phyloP scores from a whole-genome alignment of 2,329 filamentous ascomycete genomes.

The Fusarium albosuccineum region DNA sequence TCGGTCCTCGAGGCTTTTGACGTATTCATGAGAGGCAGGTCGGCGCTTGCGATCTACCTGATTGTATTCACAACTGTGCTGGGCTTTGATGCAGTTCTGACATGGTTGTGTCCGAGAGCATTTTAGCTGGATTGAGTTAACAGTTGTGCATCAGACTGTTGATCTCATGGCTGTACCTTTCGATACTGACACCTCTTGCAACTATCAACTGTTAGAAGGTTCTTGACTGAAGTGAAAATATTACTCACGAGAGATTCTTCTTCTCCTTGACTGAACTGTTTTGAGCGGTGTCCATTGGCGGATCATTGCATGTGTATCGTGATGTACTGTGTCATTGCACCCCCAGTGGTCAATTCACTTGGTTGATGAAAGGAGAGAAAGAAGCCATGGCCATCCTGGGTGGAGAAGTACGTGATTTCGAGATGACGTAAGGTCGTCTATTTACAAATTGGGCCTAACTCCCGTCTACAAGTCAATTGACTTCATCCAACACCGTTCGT shows the following conservation, averaged over 20 bases:
- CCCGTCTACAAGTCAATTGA: too few relatives aligned
- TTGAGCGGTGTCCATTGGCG: neutral
- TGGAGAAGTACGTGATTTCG: neutral
- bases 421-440: slow-evolving; percentile 3
- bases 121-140: slow-evolving; percentile 4
- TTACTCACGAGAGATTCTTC: slow-evolving; percentile 13
- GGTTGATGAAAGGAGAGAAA: neutral
- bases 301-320: neutral
- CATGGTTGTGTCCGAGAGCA: slow-evolving; percentile 30
- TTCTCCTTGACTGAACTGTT: neutral
- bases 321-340: too few relatives aligned
- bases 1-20: slow-evolving; percentile 38
- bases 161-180: slow-evolving; percentile 6
- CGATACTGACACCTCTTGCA: slow-evolving; percentile 28
- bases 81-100: slow-evolving; percentile 19
- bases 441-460: neutral
- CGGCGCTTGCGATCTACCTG: slow-evolving; percentile 23
- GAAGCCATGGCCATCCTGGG: neutral
- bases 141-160: too few relatives aligned
- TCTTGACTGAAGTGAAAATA: neutral
- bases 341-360: too few relatives aligned
- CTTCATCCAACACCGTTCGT: too few relatives aligned
- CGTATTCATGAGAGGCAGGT: slow-evolving; percentile 37
- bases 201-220: neutral
- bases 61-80: slow-evolving; percentile 19